A percentile compares a stretch with the other conserved stretches of the same genome.
These are phyloP conservation scores for Penicillium brasilianum DNA, from an alignment of 2,329 filamentous ascomycete genomes.

Conservation along the genomic window DNA sequence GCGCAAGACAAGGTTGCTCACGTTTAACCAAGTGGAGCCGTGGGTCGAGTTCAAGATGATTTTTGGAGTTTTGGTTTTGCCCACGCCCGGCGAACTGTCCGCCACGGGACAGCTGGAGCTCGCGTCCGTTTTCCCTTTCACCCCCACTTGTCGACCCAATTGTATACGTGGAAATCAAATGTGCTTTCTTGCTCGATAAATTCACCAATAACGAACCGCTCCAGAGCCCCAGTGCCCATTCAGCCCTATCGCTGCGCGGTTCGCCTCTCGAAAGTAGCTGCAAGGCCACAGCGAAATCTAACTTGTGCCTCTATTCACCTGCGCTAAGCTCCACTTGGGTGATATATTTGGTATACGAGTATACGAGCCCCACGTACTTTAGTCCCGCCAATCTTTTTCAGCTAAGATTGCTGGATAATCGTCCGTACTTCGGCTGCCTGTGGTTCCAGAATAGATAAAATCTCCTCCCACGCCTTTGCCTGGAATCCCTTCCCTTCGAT, in stretches of 20 bases:
- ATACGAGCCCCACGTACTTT: background rate
- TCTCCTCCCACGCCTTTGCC: slow-evolving; percentile 49
- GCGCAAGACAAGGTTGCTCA: slow-evolving; percentile 8
- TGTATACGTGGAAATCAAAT: background rate
- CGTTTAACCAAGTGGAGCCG: slow-evolving; percentile 29
- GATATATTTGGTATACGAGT: slow-evolving; percentile 16
- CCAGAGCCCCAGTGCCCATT: background rate
- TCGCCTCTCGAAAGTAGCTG: background rate
- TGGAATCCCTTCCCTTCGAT: slow-evolving; percentile 44
- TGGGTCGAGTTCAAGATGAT: slow-evolving; percentile 29
- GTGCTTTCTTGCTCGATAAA: background rate
- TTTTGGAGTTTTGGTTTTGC: slow-evolving; percentile 23
- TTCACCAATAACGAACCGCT: background rate
- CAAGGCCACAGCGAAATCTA: background rate
- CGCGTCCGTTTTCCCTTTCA: background rate
- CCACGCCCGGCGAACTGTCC: slow-evolving; percentile 21
- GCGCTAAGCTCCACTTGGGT: slow-evolving; percentile 4
- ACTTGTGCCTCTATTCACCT: background rate
- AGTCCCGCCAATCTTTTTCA: background rate
- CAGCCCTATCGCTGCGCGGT: background rate
- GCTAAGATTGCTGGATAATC: slow-evolving; percentile 10
- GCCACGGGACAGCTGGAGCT: background rate
- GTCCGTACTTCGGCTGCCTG: slow-evolving; percentile 31
- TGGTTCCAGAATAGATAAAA: slow-evolving; percentile 39
- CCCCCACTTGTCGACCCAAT: background rate